Base-by-base conservation (phyloP, 495 filamentous ascomycete genomes). In the Terfezia boudieri region DNA sequence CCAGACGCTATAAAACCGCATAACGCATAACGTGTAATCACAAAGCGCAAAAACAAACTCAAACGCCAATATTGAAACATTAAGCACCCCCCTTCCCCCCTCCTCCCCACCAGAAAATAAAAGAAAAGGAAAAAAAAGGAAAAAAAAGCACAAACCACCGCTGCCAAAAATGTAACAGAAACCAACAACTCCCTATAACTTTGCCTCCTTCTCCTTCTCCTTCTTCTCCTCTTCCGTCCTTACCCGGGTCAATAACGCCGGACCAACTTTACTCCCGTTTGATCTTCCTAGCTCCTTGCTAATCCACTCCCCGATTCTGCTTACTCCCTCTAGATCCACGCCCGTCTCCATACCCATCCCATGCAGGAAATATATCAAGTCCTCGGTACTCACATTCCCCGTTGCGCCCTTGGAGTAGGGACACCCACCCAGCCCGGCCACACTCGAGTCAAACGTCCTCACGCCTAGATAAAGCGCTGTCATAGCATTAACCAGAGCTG, bases 351-450 rank as follows among this genome's bases (percentile, higher is more conserved):
- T 82, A 0, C 90, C 90, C 46, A 94, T 67, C 55, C 81, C 83
- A 61, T 96, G 83, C 57, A 94, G 62, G 20, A 84, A 90, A 67
- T 95, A 86, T 3, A 95, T 76, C 64, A 96, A 69, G 66, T 99
- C 87, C 66, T 99, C 90, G 1, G 88, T 95, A 10, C 85, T 78
- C 49, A 96, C 83, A 67, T 99, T 99, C 0, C 90, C 90, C 12
- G 90, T 94, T 11, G 90, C 90, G 0, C 90, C 90, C 51, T 87
- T 88, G 53, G 81, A 84, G 61, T 85, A 96, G 12, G 90, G 90
- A 67, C 90, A 99, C 0, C 92, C 92, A 32, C 90, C 90, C 9
- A 99, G 71, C 0, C 92, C 92, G 2, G 79, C 88, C 10, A 96
- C 87, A 53, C 82, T 84, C 56, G 78, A 79, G 64, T 99, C 90